These are phyloP conservation scores for Pseudotsuga menziesii DNA, from an alignment of 75 land plant genomes.

Conservation along the genomic window DNA sequence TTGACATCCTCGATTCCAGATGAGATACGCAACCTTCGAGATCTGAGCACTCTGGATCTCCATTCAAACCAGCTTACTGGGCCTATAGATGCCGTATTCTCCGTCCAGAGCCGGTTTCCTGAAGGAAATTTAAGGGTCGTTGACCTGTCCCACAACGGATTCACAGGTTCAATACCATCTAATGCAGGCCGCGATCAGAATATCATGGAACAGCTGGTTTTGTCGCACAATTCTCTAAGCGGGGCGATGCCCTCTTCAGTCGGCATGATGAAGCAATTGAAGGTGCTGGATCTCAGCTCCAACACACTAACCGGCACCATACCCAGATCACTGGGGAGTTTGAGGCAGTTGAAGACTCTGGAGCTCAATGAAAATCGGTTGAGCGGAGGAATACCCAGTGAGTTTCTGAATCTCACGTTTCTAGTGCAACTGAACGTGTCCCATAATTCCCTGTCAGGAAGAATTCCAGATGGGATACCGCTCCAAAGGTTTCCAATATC, in stretches of 20 bases:
- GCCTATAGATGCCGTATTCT: slow-evolving; percentile 10
- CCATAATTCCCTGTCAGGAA: slow-evolving; percentile 34
- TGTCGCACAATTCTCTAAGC: slow-evolving; percentile 27
- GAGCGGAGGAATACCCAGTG: slow-evolving; percentile 35
- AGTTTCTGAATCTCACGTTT: slow-evolving; percentile 24
- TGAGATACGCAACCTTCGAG: slow-evolving; percentile 14
- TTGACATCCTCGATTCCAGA: slow-evolving; percentile 18
- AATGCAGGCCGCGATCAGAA: slow-evolving; percentile 8
- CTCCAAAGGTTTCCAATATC: slow-evolving; percentile 27
- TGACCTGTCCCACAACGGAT: slow-evolving; percentile 26
- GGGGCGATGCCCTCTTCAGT: slow-evolving; percentile 31
- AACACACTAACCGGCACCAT: slow-evolving; percentile 22
- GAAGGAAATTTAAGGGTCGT: slow-evolving; percentile 19
- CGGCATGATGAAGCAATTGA: slow-evolving; percentile 17
- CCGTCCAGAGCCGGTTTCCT: slow-evolving; percentile 1
- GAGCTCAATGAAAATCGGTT: slow-evolving; percentile 45
- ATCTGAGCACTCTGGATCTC: slow-evolving; percentile 25
- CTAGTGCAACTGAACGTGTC: slow-evolving; percentile 36
- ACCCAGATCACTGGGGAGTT: slow-evolving; percentile 25
- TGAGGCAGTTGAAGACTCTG: slow-evolving; percentile 31
- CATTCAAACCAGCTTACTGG: slow-evolving; percentile 30
- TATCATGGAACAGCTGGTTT: slow-evolving; percentile 17
- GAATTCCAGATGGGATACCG: slow-evolving; percentile 35
- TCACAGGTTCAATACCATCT: slow-evolving; percentile 12
- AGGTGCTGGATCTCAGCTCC: slow-evolving; percentile 21